Conservation (phyloP, 2,329 filamentous ascomycete species). For the Penicillium sp. region DNA sequence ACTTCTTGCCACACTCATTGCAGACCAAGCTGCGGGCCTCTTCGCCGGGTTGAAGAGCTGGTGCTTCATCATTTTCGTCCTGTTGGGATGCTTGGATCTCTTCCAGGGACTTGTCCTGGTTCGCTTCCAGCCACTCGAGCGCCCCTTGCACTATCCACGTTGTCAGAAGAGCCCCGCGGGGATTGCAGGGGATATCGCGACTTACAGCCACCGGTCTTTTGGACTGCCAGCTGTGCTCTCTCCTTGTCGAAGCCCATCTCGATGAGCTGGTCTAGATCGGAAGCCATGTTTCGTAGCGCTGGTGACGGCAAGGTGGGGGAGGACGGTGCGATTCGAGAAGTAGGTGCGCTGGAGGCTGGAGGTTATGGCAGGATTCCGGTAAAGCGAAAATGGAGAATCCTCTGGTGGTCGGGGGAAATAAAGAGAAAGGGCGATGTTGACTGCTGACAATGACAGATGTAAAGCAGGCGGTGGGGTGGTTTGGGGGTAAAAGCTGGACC, state of each 20-base stretch:
- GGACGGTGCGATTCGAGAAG: not conserved
- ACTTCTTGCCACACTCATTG: conserved; percentile 92
- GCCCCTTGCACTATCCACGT: conserved; percentile 73
- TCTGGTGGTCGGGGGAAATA: not conserved
- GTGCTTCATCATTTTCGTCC: conserved; percentile 59
- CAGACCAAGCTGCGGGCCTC: conserved; percentile 81
- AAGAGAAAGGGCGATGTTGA: conserved; percentile 2
- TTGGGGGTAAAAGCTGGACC: conserved; percentile 14
- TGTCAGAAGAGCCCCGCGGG: conserved; percentile 16
- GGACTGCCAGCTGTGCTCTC: conserved; percentile 79
- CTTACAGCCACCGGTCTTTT: conserved; percentile 78
- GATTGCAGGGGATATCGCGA: conserved; percentile 17
- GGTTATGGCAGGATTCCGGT: not conserved
- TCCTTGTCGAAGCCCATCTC: conserved; percentile 80
- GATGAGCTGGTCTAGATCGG: conserved; percentile 62
- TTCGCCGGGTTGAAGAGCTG: conserved; percentile 69
- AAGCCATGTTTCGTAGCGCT: conserved; percentile 36
- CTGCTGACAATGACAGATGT: not conserved
- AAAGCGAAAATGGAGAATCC: not conserved
- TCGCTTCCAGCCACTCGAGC: conserved; percentile 91
- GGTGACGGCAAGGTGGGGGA: not conserved
- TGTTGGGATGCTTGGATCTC: conserved; percentile 67
- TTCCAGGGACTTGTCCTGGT: conserved; percentile 83
- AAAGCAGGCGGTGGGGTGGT: not conserved
- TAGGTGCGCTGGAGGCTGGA: not conserved